Base-by-base conservation (phyloP, 768 basidiomycete species). In the Rubroboletus satanas region DNA sequence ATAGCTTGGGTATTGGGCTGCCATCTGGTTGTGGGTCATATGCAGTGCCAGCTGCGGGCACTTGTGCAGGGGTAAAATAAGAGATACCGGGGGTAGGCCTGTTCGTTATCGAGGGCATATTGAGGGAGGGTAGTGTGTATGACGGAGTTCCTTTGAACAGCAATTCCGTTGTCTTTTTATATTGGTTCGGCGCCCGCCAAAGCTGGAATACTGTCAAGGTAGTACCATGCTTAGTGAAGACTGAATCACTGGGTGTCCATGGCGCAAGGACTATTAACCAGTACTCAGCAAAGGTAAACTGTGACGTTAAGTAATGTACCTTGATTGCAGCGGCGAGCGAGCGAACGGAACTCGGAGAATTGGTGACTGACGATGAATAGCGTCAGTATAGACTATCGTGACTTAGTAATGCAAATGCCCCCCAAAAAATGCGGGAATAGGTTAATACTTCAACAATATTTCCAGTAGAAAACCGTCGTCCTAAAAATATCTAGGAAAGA, bases 41-140 rank as follows among this genome's bases (percentile, higher is more conserved):
- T 3, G 78, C 79, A n/a, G 75, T 74, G 17, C 80, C 80, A 1
- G 79, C 67, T 28, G 74, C 67, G 4, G 74, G 76, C 9, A 67
- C 60, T 52, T 82, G 80, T 11, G 71, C 69, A 4, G 80, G 80
- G 8, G 77, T 78, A 48, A 75, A 81, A 68, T 75, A 81, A 6
- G 79, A 61, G 28, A 74, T 65, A 49, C 71, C 71, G 4, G 73
- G 72, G 1, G 80, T 78, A 4, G 75, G 72, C 15, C 58, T 64
- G 62, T 80, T 81, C 6, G 65, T 38, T 45, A 47, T 43, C 7
- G 58, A 51, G 44, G 49, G 14, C 61, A 63, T 59, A 31, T 23
- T 3, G 28, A 38, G 42, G 11, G 32, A 45, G 7, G 21, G 17
- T 35, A 4, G 21, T 23, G 21, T 33, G 38, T 39, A 32, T 10